Evolutionary conservation across 2,329 filamentous ascomycete genomes (phyloP).

Genomic region (Penicillium hesseltinei): DNA sequence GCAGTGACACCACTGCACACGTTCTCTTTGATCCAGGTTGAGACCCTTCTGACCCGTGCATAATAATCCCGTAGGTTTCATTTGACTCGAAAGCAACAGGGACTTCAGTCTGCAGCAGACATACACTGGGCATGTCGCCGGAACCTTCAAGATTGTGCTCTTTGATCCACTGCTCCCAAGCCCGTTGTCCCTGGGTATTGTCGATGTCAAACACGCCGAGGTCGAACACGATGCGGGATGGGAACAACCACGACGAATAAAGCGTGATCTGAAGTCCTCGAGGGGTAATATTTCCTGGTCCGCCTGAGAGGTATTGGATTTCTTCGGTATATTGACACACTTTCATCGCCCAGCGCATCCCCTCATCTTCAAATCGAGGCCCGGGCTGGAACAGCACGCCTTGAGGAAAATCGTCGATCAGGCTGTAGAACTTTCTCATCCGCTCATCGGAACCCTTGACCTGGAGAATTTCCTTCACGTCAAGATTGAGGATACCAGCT

Average conservation of each 20-base stretch:
- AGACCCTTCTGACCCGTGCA: neutral
- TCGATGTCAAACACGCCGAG: neutral
- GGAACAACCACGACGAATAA: neutral
- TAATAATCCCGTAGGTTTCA: neutral
- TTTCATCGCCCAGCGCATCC: constrained; percentile 14
- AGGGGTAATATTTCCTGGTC: neutral
- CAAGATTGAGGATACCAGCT: constrained; percentile 9
- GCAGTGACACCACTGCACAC: neutral
- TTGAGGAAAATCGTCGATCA: neutral
- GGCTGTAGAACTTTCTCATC: neutral
- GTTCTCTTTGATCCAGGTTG: neutral
- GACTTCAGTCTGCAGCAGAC: neutral
- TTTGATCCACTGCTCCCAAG: neutral
- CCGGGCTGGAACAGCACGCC: constrained; percentile 9
- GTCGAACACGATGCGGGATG: neutral
- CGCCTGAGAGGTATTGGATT: neutral
- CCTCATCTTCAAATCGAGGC: constrained; percentile 12
- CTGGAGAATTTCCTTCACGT: neutral
- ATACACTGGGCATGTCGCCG: neutral
- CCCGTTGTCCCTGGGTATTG: neutral
- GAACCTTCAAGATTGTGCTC: neutral
- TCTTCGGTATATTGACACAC: constrained; percentile 7
- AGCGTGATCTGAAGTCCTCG: neutral
- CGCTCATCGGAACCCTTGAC: neutral
- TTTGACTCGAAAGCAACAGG: neutral